phyloP scores from a whole-genome alignment of 2,329 filamentous ascomycete genomes.

The Penicillium psychrosexuale region DNA sequence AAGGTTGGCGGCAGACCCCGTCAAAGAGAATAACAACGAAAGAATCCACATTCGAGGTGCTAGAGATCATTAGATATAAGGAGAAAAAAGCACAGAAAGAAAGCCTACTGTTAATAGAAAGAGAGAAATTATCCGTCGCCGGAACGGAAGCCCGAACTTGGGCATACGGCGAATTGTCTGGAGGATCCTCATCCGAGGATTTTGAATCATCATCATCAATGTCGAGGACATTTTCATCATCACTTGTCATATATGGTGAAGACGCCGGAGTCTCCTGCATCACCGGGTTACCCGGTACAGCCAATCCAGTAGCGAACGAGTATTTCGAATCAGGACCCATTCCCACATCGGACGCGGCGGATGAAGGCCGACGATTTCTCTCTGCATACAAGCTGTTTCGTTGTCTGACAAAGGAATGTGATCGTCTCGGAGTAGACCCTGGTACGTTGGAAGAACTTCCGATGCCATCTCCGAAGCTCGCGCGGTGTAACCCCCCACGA shows the following conservation, averaged over 20 bases:
- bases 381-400: constrained; percentile 17
- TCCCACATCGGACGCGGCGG: constrained; percentile 30
- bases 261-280: constrained; percentile 24
- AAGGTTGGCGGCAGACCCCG: constrained; percentile 62
- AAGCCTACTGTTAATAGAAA: constrained; percentile 69
- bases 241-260: constrained; percentile 21
- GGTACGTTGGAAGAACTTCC: constrained; percentile 16
- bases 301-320: constrained; percentile 30
- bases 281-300: constrained; percentile 25
- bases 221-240: constrained; percentile 20
- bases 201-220: constrained; percentile 36
- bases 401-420: constrained; percentile 15
- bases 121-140: constrained; percentile 67
- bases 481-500: background rate
- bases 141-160: constrained; percentile 78
- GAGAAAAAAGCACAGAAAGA: background rate
- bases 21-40: constrained; percentile 74
- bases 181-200: constrained; percentile 32
- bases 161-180: constrained; percentile 54
- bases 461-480: constrained; percentile 13
- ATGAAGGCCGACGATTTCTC: constrained; percentile 25
- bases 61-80: constrained; percentile 12
- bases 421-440: constrained; percentile 10
- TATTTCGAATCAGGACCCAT: constrained; percentile 34
- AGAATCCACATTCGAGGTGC: constrained; percentile 80